Conservation (phyloP, 768 basidiomycete species). For the Boletus rufocinnamomeus region DNA sequence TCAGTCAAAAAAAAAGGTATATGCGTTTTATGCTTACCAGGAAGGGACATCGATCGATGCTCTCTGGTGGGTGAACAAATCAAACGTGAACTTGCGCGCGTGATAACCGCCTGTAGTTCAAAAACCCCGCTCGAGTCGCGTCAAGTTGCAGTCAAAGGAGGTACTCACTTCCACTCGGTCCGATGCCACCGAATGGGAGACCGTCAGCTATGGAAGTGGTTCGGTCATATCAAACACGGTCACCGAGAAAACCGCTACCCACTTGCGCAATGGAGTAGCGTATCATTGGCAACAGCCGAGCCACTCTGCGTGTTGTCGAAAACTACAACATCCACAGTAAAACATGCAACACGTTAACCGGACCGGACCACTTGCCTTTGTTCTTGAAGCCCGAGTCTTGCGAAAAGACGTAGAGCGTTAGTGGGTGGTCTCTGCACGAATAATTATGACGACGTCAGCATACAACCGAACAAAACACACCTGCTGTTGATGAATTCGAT, state of each 20-base stretch:
- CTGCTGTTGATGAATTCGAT: constrained; percentile 65
- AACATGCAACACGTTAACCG: not conserved
- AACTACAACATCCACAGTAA: constrained; percentile 42
- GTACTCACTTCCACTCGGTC: constrained; percentile 67
- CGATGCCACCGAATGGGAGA: constrained; percentile 75
- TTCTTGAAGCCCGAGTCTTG: constrained; percentile 56
- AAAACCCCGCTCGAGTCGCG: not conserved
- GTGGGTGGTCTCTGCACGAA: constrained; percentile 62
- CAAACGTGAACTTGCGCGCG: constrained; percentile 74
- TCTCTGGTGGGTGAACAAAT: constrained; percentile 76
- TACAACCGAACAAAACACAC: constrained; percentile 36
- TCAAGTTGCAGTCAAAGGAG: not conserved
- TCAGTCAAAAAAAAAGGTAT: not conserved
- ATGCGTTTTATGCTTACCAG: constrained; percentile 26
- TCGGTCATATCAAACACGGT: not conserved
- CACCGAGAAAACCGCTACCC: constrained; percentile 13
- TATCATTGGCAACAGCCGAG: constrained; percentile 68
- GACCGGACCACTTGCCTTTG: constrained; percentile 47
- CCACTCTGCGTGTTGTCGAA: constrained; percentile 73
- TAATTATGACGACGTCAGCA: not conserved
- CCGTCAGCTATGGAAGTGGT: constrained; percentile 45
- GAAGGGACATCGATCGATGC: constrained; percentile 48
- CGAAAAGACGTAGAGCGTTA: constrained; percentile 79
- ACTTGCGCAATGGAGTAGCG: constrained; percentile 61
- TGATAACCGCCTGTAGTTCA: constrained; percentile 57